Percentiles rank a stretch among this genome's conserved stretches.
Conservation (phyloP, 139 green algal genomes). For the Closterium sp. region DNA sequence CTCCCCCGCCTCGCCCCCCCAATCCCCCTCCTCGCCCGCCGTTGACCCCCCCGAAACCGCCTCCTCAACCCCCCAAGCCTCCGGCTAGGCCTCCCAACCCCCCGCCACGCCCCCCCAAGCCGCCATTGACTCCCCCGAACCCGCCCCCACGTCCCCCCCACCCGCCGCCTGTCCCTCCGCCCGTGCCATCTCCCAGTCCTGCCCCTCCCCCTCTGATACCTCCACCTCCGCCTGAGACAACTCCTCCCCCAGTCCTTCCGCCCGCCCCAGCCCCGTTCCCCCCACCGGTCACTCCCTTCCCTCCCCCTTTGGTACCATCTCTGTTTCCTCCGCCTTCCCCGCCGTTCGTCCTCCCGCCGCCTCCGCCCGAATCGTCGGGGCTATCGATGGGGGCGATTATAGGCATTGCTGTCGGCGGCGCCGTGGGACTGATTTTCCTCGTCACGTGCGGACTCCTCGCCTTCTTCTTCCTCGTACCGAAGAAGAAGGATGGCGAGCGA, state of each 20-base stretch:
- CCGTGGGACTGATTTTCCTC: not conserved
- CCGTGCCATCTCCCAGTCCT: not conserved
- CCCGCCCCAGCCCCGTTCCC: too few relatives aligned
- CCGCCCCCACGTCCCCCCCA: not conserved
- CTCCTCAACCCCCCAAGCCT: not conserved
- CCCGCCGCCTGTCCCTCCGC: not conserved
- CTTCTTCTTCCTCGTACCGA: not conserved
- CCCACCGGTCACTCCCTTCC: not conserved
- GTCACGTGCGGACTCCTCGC: not conserved
- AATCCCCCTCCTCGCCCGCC: not conserved
- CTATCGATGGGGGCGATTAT: not conserved
- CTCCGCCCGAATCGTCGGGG: not conserved
- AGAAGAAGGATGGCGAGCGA: not conserved
- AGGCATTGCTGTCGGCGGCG: not conserved
- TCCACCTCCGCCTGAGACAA: too few relatives aligned
- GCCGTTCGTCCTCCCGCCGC: not conserved
- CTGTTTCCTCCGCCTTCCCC: not conserved
- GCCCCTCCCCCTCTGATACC: not conserved
- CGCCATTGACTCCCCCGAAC: not conserved
- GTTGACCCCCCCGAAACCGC: not conserved
- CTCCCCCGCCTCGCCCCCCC: not conserved
- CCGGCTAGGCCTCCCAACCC: not conserved
- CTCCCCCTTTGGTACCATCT: not conserved
- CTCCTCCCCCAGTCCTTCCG: not conserved
- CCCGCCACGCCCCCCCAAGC: not conserved